Percentiles rank a stretch among this genome's conserved stretches.
Conservation (phyloP, 2,329 filamentous ascomycete genomes). For the Hypocreales sp. region DNA sequence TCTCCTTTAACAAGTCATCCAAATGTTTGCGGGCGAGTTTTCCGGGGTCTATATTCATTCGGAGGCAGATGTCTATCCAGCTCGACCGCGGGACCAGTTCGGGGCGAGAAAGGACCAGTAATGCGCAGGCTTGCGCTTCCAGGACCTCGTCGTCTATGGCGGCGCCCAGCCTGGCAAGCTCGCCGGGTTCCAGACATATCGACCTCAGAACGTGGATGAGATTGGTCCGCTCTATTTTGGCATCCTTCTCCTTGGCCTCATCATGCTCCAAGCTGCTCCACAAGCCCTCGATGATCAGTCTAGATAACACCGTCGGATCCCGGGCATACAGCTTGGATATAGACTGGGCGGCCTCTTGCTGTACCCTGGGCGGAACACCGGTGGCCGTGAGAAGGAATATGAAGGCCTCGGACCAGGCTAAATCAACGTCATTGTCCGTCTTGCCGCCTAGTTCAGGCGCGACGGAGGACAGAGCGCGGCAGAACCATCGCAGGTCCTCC, state of each 20-base stretch:
- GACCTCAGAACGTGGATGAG: constrained; percentile 46
- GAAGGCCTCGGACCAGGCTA: constrained; percentile 71
- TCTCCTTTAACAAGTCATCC: constrained; percentile 50
- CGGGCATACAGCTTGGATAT: constrained; percentile 51
- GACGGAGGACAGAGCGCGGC: constrained; percentile 51
- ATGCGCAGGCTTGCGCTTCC: constrained; percentile 55
- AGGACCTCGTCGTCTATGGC: constrained; percentile 32
- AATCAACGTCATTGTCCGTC: constrained; percentile 30
- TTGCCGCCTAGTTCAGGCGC: constrained; percentile 37
- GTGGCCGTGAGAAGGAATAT: constrained; percentile 62
- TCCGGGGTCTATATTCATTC: constrained; percentile 70
- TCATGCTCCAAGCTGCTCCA: constrained; percentile 64
- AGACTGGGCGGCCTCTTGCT: constrained; percentile 43
- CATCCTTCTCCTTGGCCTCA: constrained; percentile 63
- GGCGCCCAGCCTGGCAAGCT: constrained; percentile 25
- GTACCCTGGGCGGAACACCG: constrained; percentile 42
- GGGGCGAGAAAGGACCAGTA: constrained; percentile 64
- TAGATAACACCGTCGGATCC: constrained; percentile 40
- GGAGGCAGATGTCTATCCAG: constrained; percentile 84
- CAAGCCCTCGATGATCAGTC: constrained; percentile 53
- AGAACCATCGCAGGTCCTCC: constrained; percentile 67
- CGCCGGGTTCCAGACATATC: constrained; percentile 45
- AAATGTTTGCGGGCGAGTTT: constrained; percentile 51
- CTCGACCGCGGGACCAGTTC: constrained; percentile 62
- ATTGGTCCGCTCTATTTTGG: constrained; percentile 48